Evolutionary conservation across 2,329 filamentous ascomycete genomes (phyloP), one percentile per base, ranked within the genome.

Genomic region (Mycosphaerella sp.): DNA sequence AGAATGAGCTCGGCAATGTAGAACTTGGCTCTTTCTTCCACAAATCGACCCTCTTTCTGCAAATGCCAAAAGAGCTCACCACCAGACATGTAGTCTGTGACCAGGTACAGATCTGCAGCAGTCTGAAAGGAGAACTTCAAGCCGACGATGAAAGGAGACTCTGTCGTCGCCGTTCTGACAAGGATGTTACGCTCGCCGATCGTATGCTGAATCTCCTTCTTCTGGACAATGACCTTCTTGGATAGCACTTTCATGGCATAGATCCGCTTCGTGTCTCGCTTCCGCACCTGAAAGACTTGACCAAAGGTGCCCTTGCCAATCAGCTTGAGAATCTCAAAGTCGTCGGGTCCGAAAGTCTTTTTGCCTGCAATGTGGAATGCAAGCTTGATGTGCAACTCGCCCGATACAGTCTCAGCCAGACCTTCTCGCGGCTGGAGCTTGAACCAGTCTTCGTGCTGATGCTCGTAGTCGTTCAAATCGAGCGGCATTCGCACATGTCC

Each of bases 161-260:
- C 89, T 0, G 91, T 85, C 72, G 87, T 97, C 25, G 93, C 93
- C 4, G 93, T 98, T 59, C 93, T 86, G 36, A 98, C 93, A 42
- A 98, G 77, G 59, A 98, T 98, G 67, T 98, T 98, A 54, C 93
- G 82, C 72, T 98, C 93, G 59, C 93, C 93, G 34, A 98, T 84
- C 0, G 93, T 98, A 68, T 98, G 93, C 13, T 91, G 89, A 44
- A 98, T 89, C 70, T 98, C 93, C 72, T 98, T 98, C 80, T 98
- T 98, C 73, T 98, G 93, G 21, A 98, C 93, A 64, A 98, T 98
- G 47, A 98, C 93, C 77, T 98, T 98, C 78, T 98, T 98, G 44
- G 93, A 96, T 28, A 98, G 76, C 1, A 98, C 91, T 71, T 98
- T 98, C 93, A 98, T 98, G 56, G 93, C 93, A 66, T 98, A 98